These are phyloP conservation scores for Citrullus colocynthis DNA, from an alignment of 306 rosid genomes.

Conservation along the genomic window DNA sequence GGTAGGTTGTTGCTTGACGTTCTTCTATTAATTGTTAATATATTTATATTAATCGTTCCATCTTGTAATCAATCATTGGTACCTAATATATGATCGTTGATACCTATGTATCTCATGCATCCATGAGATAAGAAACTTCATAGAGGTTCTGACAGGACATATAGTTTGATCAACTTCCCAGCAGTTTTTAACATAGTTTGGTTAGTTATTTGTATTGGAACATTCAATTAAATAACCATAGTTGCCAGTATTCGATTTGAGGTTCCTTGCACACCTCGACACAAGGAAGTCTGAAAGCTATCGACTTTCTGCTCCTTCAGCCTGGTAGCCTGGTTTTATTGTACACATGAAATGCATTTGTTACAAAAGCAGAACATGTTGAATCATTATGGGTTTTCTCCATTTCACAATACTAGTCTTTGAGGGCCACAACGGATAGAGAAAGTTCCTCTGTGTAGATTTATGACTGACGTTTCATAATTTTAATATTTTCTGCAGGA, in stretches of 20 bases:
- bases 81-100: background rate
- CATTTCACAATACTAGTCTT: background rate
- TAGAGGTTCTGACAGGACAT: background rate
- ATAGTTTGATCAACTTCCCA: background rate
- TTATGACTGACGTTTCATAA: background rate
- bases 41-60: background rate
- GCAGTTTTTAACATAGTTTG: background rate
- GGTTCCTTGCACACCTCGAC: background rate
- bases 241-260: background rate
- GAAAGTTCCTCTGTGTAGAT: background rate
- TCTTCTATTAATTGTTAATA: background rate
- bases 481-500: constrained; percentile 45
- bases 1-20: constrained; percentile 31
- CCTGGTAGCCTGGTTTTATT: background rate
- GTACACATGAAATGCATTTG: background rate
- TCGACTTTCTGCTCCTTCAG: background rate
- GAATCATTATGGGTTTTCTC: background rate
- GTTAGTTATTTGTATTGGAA: background rate
- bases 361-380: background rate
- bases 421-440: background rate
- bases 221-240: background rate
- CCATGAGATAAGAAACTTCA: background rate
- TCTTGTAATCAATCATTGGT: background rate
- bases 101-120: background rate
- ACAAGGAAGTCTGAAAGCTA: background rate